These are phyloP conservation scores for Trichoderma afroharzianum DNA, from an alignment of 2,329 filamentous ascomycete species.

Conservation along the genomic window DNA sequence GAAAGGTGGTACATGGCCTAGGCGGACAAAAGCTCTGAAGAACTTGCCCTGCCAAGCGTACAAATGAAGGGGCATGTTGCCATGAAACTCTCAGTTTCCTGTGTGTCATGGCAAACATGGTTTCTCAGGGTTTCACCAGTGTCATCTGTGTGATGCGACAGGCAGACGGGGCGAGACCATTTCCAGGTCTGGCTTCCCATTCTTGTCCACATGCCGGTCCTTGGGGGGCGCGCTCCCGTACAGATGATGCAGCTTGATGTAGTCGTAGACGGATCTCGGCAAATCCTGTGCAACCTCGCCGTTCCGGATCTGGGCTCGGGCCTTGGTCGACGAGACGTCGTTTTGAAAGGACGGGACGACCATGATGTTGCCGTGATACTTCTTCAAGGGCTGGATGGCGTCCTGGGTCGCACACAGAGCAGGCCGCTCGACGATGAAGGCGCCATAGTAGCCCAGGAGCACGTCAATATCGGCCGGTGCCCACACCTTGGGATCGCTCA, in stretches of 20 bases:
- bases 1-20: background rate
- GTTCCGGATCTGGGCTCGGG: conserved; percentile 70
- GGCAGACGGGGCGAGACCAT: conserved; percentile 8
- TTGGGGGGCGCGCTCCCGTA: conserved; percentile 45
- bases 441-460: conserved; percentile 74
- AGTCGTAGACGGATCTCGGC: conserved; percentile 66
- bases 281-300: conserved; percentile 74
- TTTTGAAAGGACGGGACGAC: conserved; percentile 84
- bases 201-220: conserved; percentile 7
- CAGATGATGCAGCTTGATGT: conserved; percentile 61
- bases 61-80: background rate
- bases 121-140: background rate
- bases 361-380: conserved; percentile 76
- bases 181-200: background rate
- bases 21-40: background rate
- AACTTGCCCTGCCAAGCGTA: background rate
- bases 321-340: conserved; percentile 73
- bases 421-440: conserved; percentile 75
- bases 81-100: background rate
- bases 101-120: background rate
- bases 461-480: conserved; percentile 75
- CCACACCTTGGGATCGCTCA: conserved; percentile 71
- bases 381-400: conserved; percentile 69
- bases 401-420: conserved; percentile 77
- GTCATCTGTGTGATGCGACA: conserved; percentile 12